These are phyloP conservation scores for Rubia peregrina DNA, from an alignment of 305 asterid genomes.

Conservation along the genomic window DNA sequence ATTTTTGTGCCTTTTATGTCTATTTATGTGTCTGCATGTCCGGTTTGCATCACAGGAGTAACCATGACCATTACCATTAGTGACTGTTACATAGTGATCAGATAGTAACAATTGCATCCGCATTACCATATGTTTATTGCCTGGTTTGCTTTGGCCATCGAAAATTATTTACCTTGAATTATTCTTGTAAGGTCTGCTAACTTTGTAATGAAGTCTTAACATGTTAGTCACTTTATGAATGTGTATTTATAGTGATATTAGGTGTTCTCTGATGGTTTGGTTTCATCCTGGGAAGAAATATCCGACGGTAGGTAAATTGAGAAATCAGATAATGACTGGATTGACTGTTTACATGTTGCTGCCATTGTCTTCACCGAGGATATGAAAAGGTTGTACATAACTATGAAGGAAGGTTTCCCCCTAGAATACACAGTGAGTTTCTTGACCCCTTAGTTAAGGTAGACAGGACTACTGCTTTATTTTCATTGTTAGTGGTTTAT, in stretches of 20 bases:
- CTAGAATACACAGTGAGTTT: slow-evolving; percentile 78
- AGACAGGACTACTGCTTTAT: slow-evolving; percentile 1
- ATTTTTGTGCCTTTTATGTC: too few species aligned
- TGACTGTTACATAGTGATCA: too few species aligned
- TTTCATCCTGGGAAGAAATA: background rate
- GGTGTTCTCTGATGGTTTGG: slow-evolving; percentile 1
- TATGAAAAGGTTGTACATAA: slow-evolving; percentile 77
- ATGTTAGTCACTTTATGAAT: background rate
- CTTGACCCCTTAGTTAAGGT: slow-evolving; percentile 19
- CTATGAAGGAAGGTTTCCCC: slow-evolving; percentile 99
- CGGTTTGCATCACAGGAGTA: too few species aligned
- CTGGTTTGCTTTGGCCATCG: background rate
- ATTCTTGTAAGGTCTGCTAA: background rate
- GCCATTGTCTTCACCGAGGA: slow-evolving; percentile 96
- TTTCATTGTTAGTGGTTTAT: slow-evolving; percentile 16
- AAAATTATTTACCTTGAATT: background rate
- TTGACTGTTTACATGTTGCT: slow-evolving; percentile 53
- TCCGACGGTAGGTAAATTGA: slow-evolving; percentile 12
- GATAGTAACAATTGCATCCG: too few species aligned
- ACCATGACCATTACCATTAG: too few species aligned
- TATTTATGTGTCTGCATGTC: too few species aligned
- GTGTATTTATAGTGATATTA: background rate
- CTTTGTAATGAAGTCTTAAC: background rate
- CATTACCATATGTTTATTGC: background rate
- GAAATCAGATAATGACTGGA: slow-evolving; percentile 19